Evolutionary conservation across 257 asterid genomes (phyloP).

Genomic region (Thymus quinquecostatus): DNA sequence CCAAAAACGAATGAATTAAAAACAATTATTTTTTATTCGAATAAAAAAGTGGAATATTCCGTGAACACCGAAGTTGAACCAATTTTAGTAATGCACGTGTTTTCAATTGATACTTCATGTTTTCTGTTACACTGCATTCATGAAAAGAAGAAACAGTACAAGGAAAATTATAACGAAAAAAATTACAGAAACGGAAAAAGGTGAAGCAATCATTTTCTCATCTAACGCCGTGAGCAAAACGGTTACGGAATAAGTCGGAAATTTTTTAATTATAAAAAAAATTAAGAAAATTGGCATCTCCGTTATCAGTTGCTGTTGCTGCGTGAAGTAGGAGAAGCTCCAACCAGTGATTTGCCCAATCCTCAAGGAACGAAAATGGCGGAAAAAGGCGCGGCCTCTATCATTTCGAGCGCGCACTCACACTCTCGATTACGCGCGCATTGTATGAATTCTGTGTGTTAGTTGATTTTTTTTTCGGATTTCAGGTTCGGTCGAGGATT

Average conservation of each 20-base stretch:
- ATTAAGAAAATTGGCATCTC: neutral
- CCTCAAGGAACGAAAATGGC: constrained; percentile 50
- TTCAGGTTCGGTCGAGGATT: constrained; percentile 60
- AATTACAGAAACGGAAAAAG: neutral
- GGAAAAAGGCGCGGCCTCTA: constrained; percentile 44
- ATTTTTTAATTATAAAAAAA: too few relatives aligned
- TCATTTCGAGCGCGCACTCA: constrained; percentile 8
- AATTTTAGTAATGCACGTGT: too few relatives aligned
- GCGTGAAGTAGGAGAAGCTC: constrained; percentile 27
- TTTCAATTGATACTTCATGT: too few relatives aligned
- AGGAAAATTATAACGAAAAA: too few relatives aligned
- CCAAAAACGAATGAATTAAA: too few relatives aligned
- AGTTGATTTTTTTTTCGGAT: constrained; percentile 25
- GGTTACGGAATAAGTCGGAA: neutral
- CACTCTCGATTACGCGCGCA: constrained; percentile 11
- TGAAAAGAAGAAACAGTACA: too few relatives aligned
- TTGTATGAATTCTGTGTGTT: constrained; percentile 17
- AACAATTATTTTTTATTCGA: too few relatives aligned
- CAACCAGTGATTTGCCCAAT: constrained; percentile 32
- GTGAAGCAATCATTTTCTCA: neutral
- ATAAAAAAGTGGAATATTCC: too few relatives aligned
- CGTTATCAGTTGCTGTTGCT: constrained; percentile 9
- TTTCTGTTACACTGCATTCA: too few relatives aligned
- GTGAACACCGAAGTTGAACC: too few relatives aligned
- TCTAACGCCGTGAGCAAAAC: constrained; percentile 10